phyloP scores from a whole-genome alignment of 495 filamentous ascomycete genomes.

The Diplogelasinospora grovesii region DNA sequence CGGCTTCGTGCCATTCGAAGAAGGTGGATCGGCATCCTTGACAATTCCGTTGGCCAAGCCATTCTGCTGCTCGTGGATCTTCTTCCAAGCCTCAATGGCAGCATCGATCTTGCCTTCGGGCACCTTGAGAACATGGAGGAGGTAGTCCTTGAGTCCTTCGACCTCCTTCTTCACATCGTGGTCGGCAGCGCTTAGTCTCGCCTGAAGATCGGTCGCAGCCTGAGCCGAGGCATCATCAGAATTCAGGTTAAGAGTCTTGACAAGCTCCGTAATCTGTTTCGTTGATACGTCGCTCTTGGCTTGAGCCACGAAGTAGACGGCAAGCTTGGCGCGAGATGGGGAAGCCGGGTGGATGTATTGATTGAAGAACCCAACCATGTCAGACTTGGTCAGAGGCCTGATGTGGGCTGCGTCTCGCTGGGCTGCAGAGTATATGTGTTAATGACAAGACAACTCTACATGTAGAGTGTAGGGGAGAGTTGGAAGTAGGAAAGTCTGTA shows the following conservation, averaged over 20 bases:
- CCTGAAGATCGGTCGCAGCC: constrained; percentile 26
- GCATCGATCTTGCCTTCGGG: constrained; percentile 27
- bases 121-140: constrained; percentile 28
- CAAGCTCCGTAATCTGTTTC: constrained; percentile 50
- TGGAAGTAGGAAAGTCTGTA: background rate
- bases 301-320: constrained; percentile 77
- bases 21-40: constrained; percentile 33
- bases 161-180: constrained; percentile 27
- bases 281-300: constrained; percentile 37
- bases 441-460: too few relatives aligned
- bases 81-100: constrained; percentile 31
- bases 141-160: constrained; percentile 28
- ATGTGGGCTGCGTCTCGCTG: constrained; percentile 73
- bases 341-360: constrained; percentile 72
- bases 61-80: constrained; percentile 46
- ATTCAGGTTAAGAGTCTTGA: constrained; percentile 29
- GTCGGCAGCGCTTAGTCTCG: constrained; percentile 26
- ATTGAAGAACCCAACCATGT: constrained; percentile 73
- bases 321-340: constrained; percentile 65
- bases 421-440: constrained; percentile 32
- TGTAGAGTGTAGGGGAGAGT: too few relatives aligned
- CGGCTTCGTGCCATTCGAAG: constrained; percentile 39
- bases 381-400: constrained; percentile 64
- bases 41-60: constrained; percentile 30
- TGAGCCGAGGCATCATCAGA: constrained; percentile 8